These are phyloP conservation scores for Collybia sordida DNA, from an alignment of 768 basidiomycete species.

Conservation along the genomic window DNA sequence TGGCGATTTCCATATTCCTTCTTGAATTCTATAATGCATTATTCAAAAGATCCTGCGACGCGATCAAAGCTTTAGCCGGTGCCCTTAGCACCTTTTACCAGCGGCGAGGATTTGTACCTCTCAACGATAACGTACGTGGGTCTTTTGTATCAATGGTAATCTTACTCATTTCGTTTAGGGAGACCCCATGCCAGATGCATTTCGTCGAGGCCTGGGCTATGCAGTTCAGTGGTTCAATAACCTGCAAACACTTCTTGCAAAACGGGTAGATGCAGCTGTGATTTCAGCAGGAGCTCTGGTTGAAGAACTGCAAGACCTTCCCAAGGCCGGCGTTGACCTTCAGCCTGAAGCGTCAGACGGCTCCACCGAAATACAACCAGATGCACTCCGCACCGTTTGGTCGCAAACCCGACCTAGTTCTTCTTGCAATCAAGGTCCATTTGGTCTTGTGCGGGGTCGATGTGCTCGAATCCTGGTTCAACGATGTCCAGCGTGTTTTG, in stretches of 20 bases:
- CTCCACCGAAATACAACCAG: not conserved
- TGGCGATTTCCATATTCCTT: conserved; percentile 25
- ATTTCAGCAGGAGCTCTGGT: not conserved
- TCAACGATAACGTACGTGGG: conserved; percentile 18
- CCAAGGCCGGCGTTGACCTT: not conserved
- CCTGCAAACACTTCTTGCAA: conserved; percentile 8
- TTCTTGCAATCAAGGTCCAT: not conserved
- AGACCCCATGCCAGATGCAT: conserved; percentile 24
- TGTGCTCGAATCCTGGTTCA: conserved; percentile 4
- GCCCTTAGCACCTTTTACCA: conserved; percentile 27
- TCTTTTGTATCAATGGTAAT: not conserved
- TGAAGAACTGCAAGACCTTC: not conserved
- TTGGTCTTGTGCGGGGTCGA: not conserved
- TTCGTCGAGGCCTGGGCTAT: conserved; percentile 19
- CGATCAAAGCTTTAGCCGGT: conserved; percentile 23
- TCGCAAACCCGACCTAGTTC: not conserved
- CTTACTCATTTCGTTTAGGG: conserved; percentile 18
- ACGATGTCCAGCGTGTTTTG: conserved; percentile 30
- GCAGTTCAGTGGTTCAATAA: conserved; percentile 15
- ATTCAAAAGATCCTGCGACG: conserved; percentile 35
- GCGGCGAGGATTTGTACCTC: conserved; percentile 20
- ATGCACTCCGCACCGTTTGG: not conserved
- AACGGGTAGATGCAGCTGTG: conserved; percentile 1
- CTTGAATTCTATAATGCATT: conserved; percentile 29
- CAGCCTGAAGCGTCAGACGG: no score